Evolutionary conservation across 2,329 filamentous ascomycete species (phyloP).

Genomic region (Neofusicoccum ribis): DNA sequence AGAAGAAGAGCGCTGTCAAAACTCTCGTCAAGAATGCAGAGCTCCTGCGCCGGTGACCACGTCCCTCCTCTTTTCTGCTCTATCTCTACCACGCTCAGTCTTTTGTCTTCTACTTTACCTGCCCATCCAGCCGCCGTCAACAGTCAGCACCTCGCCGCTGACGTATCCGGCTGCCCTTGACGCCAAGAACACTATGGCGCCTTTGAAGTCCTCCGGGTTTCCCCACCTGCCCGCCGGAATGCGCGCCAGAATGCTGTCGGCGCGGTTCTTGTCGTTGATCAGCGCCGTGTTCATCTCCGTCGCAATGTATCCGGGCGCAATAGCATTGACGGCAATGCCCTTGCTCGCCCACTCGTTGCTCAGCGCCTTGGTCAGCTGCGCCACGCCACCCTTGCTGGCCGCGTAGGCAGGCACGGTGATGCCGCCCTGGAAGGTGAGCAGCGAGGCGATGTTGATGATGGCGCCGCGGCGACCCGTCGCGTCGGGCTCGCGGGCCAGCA

Average conservation of each 20-base stretch:
- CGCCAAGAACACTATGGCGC: conserved; percentile 74
- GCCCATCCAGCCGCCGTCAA: conserved; percentile 94
- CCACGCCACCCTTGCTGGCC: conserved; percentile 80
- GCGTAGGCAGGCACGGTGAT: conserved; percentile 88
- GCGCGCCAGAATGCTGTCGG: conserved; percentile 71
- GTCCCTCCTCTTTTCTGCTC: background rate
- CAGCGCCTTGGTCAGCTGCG: conserved; percentile 80
- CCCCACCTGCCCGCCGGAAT: conserved; percentile 88
- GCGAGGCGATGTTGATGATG: conserved; percentile 82
- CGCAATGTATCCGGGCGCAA: conserved; percentile 85
- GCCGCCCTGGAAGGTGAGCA: conserved; percentile 83
- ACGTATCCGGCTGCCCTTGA: conserved; percentile 78
- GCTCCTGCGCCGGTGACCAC: no score
- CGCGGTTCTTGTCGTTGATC: conserved; percentile 68
- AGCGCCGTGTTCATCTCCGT: conserved; percentile 94
- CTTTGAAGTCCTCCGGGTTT: conserved; percentile 82
- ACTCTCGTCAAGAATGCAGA: background rate
- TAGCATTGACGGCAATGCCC: conserved; percentile 82
- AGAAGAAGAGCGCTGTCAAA: background rate
- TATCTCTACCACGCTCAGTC: background rate
- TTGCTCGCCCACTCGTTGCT: conserved; percentile 82
- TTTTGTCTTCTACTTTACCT: conserved; percentile 50
- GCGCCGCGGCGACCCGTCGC: conserved; percentile 61
- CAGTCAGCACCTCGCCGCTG: conserved; percentile 75
- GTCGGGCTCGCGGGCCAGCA: conserved; percentile 59